Conservation (phyloP, 345 rosid species). For the Citrus hindsii region DNA sequence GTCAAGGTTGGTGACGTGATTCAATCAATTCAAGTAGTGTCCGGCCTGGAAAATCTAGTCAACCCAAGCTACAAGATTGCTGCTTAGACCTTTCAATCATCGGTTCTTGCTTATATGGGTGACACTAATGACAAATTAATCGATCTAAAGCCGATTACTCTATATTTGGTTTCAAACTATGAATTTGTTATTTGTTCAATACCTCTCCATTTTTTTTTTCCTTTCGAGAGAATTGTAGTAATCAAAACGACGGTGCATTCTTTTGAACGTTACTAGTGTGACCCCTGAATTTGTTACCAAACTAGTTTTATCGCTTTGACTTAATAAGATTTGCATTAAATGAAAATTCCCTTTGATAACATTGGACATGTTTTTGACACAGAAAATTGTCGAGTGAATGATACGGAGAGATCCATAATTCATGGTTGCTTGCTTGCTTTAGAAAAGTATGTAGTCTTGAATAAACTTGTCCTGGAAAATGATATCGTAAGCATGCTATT, state of each 20-base stretch:
- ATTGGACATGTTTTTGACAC: not conserved
- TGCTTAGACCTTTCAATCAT: constrained; percentile 38
- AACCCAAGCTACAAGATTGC: constrained; percentile 98
- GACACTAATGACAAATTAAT: not conserved
- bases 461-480: not conserved
- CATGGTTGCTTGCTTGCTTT: not conserved
- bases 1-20: constrained; percentile 94
- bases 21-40: constrained; percentile 83
- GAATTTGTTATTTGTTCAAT: not conserved
- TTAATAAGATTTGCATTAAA: not conserved
- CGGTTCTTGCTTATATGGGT: not conserved
- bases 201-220: not conserved
- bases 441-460: not conserved
- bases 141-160: not conserved
- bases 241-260: constrained; percentile 21
- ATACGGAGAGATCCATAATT: too few relatives aligned
- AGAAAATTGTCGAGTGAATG: not conserved
- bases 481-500: not conserved
- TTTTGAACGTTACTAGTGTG: not conserved
- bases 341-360: not conserved
- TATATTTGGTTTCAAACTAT: not conserved
- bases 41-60: constrained; percentile 84
- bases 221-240: not conserved
- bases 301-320: not conserved
- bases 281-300: too few relatives aligned